Conservation (phyloP, 306 rosid species). For the Glycine tomentella region DNA sequence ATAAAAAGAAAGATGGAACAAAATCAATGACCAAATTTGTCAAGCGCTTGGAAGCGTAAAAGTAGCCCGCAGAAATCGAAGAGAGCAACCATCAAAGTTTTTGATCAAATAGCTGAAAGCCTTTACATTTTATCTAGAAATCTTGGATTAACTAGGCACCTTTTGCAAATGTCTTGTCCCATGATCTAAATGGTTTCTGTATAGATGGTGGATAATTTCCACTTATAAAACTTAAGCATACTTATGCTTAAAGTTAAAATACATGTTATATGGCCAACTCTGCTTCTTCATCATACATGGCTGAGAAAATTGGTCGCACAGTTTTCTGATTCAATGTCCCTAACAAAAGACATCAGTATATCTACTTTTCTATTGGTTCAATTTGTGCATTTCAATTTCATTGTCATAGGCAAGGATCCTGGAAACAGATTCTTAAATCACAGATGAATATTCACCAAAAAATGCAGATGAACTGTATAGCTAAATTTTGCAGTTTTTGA, state of each 20-base stretch:
- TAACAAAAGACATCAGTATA: neutral
- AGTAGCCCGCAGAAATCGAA: constrained; percentile 34
- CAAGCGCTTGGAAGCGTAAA: constrained; percentile 40
- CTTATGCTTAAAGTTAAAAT: constrained; percentile 28
- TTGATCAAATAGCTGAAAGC: constrained; percentile 50
- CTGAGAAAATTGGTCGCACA: constrained; percentile 8
- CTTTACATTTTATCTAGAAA: constrained; percentile 37
- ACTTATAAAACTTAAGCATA: constrained; percentile 47
- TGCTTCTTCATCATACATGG: constrained; percentile 18
- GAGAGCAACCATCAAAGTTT: constrained; percentile 47
- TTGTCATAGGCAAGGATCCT: neutral
- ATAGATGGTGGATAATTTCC: constrained; percentile 51
- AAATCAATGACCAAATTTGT: constrained; percentile 40
- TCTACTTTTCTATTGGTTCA: neutral
- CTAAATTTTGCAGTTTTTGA: constrained; percentile 7
- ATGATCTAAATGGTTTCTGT: constrained; percentile 37
- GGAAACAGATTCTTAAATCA: neutral
- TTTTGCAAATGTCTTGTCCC: constrained; percentile 44
- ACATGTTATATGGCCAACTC: constrained; percentile 34
- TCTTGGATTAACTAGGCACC: constrained; percentile 49
- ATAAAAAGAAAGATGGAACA: constrained; percentile 35
- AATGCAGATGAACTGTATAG: neutral
- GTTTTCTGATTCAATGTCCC: constrained; percentile 24
- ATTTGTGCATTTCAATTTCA: constrained; percentile 9
- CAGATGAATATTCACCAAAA: neutral